Evolutionary conservation across 164 flowering plant genomes (phyloP).

Genomic region (Piper longum): DNA sequence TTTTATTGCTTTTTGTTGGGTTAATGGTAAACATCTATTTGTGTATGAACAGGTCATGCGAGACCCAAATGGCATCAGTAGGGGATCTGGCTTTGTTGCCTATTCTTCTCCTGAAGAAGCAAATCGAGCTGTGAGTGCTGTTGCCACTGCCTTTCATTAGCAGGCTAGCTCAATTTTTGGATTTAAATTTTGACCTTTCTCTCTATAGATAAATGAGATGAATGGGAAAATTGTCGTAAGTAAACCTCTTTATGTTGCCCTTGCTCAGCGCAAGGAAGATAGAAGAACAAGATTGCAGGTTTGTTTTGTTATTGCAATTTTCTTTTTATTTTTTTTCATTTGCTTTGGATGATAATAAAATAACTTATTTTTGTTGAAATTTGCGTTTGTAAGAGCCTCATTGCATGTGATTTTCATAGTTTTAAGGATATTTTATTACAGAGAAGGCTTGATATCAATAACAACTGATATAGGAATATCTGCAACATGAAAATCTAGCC

Average conservation of each 20-base stretch:
- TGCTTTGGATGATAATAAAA: background rate
- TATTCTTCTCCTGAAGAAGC: conserved; percentile 77
- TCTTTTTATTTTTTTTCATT: too few relatives aligned
- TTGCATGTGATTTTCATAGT: too few relatives aligned
- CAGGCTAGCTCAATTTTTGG: background rate
- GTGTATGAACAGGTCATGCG: conserved; percentile 46
- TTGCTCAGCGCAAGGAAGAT: conserved; percentile 69
- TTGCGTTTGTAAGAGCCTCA: too few relatives aligned
- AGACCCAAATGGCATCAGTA: conserved; percentile 64
- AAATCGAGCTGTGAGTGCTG: conserved; percentile 61
- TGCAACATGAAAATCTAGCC: too few relatives aligned
- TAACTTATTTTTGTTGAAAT: too few relatives aligned
- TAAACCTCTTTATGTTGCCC: conserved; percentile 76
- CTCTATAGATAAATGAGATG: conserved; percentile 46
- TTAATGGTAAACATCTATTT: background rate
- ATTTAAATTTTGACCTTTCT: background rate
- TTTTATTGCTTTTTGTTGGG: background rate
- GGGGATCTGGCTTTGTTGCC: conserved; percentile 85
- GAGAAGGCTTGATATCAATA: too few relatives aligned
- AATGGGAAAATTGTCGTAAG: conserved; percentile 59
- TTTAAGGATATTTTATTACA: too few relatives aligned
- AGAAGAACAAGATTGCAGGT: conserved; percentile 68
- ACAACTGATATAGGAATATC: too few relatives aligned
- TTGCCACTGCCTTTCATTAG: background rate
- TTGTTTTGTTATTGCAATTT: background rate